Evolutionary conservation across 495 filamentous ascomycete genomes (phyloP).

Genomic region (Pyronema domesticum): DNA sequence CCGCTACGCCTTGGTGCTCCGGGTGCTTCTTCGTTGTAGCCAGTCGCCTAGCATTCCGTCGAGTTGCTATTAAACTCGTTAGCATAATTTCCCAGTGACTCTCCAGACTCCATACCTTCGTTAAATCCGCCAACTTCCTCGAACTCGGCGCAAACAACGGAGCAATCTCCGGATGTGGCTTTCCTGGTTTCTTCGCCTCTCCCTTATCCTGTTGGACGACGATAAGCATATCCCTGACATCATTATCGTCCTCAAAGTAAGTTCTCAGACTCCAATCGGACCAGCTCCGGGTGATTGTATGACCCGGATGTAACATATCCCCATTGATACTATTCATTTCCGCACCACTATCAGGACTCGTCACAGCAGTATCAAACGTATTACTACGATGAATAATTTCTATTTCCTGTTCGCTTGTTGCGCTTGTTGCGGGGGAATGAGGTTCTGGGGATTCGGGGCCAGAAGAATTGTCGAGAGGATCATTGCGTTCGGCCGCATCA

Average conservation of each 20-base stretch:
- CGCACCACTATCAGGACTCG: slow-evolving; percentile 21
- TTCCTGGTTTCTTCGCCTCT: slow-evolving; percentile 39
- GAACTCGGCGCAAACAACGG: slow-evolving; percentile 73
- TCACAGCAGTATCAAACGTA: slow-evolving; percentile 28
- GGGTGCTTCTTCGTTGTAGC: slow-evolving; percentile 44
- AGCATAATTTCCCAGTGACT: too few species aligned
- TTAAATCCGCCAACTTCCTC: slow-evolving; percentile 62
- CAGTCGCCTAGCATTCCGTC: slow-evolving; percentile 75
- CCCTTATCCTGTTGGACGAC: slow-evolving; percentile 80
- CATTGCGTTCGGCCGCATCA: slow-evolving; percentile 35
- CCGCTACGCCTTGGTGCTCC: slow-evolving; percentile 10
- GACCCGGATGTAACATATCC: background rate
- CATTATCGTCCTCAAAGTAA: slow-evolving; percentile 82
- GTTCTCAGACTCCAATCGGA: slow-evolving; percentile 66
- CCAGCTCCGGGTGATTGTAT: slow-evolving; percentile 38
- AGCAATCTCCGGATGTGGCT: slow-evolving; percentile 68
- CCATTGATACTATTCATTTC: background rate
- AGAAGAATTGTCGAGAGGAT: slow-evolving; percentile 47
- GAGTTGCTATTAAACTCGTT: slow-evolving; percentile 35
- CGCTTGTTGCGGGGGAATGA: slow-evolving; percentile 39
- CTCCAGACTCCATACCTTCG: too few species aligned
- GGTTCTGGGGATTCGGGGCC: slow-evolving; percentile 45
- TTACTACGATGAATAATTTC: slow-evolving; percentile 36
- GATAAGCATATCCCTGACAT: slow-evolving; percentile 75
- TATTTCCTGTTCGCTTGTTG: slow-evolving; percentile 27